Evolutionary conservation across 164 flowering plant species (phyloP), one percentile per base, ranked within the genome.

Genomic region (Piper longum): DNA sequence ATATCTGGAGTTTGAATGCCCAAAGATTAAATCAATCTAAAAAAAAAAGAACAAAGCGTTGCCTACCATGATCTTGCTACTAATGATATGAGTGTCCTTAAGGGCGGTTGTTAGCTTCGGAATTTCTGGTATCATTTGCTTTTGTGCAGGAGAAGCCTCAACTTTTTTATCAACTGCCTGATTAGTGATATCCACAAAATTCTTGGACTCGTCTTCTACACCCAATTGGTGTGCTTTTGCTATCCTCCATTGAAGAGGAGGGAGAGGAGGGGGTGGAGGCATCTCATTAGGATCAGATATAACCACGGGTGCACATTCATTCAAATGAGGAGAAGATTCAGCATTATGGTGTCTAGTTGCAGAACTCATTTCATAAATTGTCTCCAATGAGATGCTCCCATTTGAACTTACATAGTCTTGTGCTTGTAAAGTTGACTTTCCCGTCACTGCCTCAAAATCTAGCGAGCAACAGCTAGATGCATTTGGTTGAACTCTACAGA

Each of bases 211-310:
- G 54, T 8, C 52, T 48, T 48, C 52, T 8, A 48, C 9, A 14
- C 3, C 52, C 9, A 48, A 14, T 14, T 3, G 52, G 52, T 12
- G 12, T 9, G 52, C 8, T 48, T 48, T 48, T 14, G 66, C 66
- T 43, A 57, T 70, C 56, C 76, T 60, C 91, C 92, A 85, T 59
- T 83, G 79, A 36, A 72, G 43, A 41, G 91, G 89, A 54, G 87
- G 96, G 6, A 78, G 84, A 67, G 90, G 90, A 41, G 96, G 90
- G 45, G 82, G 85, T 7, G 61, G 67, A 54, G 85, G 86, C 4
- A 75, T 63, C 63, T 79, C 79, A 59, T 54, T 56, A 44, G 66
- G 54, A 62, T 57, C 48, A 39, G 71, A 70, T 16, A 54, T 18
- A 48, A 54, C n/a, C 16, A 42, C 9, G 63, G 48, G 41, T 62